phyloP scores from a whole-genome alignment of 257 asterid species.

The Solanum bukasovii region DNA sequence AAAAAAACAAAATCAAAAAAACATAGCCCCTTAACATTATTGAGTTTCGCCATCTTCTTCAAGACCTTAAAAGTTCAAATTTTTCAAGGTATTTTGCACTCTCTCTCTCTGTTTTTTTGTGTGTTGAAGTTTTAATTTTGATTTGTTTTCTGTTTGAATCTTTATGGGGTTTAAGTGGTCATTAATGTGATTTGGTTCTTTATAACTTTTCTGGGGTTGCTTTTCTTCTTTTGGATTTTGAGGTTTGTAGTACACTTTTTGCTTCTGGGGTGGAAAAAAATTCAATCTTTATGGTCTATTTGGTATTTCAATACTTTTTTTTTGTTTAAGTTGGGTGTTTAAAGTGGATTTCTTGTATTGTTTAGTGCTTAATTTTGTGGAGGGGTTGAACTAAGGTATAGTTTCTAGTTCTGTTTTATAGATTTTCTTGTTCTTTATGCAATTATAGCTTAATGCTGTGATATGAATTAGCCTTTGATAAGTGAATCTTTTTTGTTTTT shows the following conservation, averaged over 20 bases:
- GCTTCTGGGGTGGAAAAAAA: background rate
- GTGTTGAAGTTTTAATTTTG: background rate
- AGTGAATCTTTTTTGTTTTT: background rate
- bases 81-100: background rate
- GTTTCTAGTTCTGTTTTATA: background rate
- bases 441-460: background rate
- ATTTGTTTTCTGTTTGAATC: background rate
- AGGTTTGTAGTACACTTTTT: background rate
- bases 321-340: background rate
- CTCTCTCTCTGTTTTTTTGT: background rate
- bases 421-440: background rate
- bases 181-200: background rate
- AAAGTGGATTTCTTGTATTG: background rate
- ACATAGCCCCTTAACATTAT: background rate
- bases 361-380: background rate
- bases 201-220: background rate
- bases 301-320: background rate
- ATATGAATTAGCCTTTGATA: background rate
- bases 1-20: background rate
- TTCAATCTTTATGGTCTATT: background rate
- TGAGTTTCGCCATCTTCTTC: background rate
- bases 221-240: background rate
- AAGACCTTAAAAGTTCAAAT: background rate
- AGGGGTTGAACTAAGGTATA: background rate
- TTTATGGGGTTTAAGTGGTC: background rate